Evolutionary conservation across 2,329 filamentous ascomycete genomes (phyloP).

Genomic region (Fonsecaea erecta): DNA sequence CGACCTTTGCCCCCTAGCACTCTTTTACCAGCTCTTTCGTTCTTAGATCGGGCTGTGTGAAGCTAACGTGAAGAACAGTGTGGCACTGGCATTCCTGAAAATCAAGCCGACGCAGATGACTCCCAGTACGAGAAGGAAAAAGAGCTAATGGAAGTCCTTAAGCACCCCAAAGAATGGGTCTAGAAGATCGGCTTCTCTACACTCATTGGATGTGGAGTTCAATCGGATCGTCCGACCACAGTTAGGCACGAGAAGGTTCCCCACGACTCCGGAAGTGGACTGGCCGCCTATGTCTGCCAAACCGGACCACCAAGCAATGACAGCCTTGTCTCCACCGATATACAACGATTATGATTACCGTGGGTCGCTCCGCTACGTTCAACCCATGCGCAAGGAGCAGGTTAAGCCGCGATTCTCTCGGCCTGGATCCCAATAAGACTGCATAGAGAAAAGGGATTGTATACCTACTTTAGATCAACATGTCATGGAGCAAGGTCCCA

Average conservation of each 20-base stretch:
- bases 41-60: neutral
- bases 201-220: neutral
- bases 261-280: neutral
- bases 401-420: neutral
- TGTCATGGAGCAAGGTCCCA: neutral
- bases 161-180: constrained; percentile 66
- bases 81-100: constrained; percentile 46
- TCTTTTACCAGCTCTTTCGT: neutral
- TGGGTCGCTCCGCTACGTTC: neutral
- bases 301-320: neutral
- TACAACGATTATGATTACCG: neutral
- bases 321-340: neutral
- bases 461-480: neutral
- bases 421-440: neutral
- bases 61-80: constrained; percentile 39
- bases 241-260: neutral
- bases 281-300: neutral
- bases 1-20: neutral
- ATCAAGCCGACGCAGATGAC: constrained; percentile 51
- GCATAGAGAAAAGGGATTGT: neutral
- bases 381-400: neutral
- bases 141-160: constrained; percentile 73
- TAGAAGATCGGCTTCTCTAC: constrained; percentile 38
- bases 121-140: constrained; percentile 63
- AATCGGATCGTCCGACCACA: neutral